Percentiles rank a stretch among this genome's conserved stretches.
Evolutionary conservation across 176 grass and related monocot genomes (phyloP).

Genomic region (Triticum dicoccoides): DNA sequence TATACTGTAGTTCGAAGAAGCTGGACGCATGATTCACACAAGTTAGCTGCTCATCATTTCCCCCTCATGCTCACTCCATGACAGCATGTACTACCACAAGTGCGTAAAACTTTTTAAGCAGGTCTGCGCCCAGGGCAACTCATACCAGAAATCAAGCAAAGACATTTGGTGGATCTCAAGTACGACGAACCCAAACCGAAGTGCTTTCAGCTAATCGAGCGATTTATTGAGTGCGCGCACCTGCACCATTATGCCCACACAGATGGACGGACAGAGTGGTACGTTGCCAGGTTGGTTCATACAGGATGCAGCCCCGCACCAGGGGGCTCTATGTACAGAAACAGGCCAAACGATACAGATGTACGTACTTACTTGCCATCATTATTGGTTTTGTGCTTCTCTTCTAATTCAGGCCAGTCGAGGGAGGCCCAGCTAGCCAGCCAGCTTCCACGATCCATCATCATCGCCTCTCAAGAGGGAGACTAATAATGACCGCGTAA

Average conservation of each 20-base stretch:
- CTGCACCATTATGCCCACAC: too few relatives aligned
- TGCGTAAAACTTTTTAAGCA: too few relatives aligned
- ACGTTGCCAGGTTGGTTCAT: slow-evolving; percentile 1
- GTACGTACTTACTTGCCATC: slow-evolving; percentile 10
- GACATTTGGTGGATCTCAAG: not conserved
- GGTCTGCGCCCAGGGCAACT: too few relatives aligned
- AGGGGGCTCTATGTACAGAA: slow-evolving; percentile 37
- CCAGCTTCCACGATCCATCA: not conserved
- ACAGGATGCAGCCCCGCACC: slow-evolving; percentile 2
- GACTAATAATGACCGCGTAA: slow-evolving; percentile 33
- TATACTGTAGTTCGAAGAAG: not conserved
- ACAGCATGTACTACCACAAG: too few relatives aligned
- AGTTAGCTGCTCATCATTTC: not conserved
- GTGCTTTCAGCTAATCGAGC: not conserved
- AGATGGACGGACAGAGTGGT: not conserved
- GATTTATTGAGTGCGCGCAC: not conserved
- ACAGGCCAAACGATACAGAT: slow-evolving; percentile 26
- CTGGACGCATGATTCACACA: not conserved
- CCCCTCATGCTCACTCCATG: not conserved
- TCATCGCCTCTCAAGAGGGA: slow-evolving; percentile 18
- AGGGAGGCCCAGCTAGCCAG: slow-evolving; percentile 33
- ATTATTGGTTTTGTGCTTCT: not conserved
- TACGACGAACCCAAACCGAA: not conserved
- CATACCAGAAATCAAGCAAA: too few relatives aligned
- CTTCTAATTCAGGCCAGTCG: slow-evolving; percentile 6